Evolutionary conservation across 805 yeast species (phyloP).

Genomic region (Ogataea angusta): DNA sequence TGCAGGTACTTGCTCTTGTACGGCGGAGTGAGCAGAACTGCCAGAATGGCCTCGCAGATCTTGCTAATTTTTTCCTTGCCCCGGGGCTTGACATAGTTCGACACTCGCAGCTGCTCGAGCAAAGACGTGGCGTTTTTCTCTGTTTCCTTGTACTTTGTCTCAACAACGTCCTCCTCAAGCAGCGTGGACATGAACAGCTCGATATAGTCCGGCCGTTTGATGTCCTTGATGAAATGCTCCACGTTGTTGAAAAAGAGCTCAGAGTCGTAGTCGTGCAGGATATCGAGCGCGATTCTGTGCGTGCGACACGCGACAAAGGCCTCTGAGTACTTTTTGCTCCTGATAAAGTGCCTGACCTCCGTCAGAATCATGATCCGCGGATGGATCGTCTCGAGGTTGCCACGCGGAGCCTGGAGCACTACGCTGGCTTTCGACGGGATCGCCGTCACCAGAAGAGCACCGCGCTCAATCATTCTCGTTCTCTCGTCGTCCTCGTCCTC

Average conservation of each 20-base stretch:
- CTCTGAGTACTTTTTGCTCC: constrained; percentile 50
- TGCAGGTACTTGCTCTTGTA: constrained; percentile 62
- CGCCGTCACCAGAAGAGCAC: constrained; percentile 76
- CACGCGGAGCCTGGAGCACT: constrained; percentile 90
- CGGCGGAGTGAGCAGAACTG: constrained; percentile 49
- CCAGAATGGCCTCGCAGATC: constrained; percentile 69
- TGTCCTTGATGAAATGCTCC: constrained; percentile 64
- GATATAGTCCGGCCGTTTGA: constrained; percentile 69
- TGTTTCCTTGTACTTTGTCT: constrained; percentile 81
- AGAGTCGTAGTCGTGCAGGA: constrained; percentile 85
- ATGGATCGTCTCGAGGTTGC: constrained; percentile 88
- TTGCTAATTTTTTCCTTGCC: constrained; percentile 56
- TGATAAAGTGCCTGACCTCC: constrained; percentile 72
- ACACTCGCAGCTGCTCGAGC: background rate
- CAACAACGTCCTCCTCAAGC: constrained; percentile 79
- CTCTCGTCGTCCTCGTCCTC: constrained; percentile 61
- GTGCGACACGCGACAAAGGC: constrained; percentile 86
- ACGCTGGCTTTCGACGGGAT: constrained; percentile 83
- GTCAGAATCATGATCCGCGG: constrained; percentile 90
- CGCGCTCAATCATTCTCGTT: constrained; percentile 84
- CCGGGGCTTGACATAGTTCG: constrained; percentile 11
- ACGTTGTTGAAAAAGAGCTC: constrained; percentile 60
- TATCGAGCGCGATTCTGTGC: constrained; percentile 87
- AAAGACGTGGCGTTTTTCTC: background rate
- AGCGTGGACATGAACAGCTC: constrained; percentile 86